phyloP scores from a whole-genome alignment of 2,329 filamentous ascomycete species.

The Dactylellina cionopaga region DNA sequence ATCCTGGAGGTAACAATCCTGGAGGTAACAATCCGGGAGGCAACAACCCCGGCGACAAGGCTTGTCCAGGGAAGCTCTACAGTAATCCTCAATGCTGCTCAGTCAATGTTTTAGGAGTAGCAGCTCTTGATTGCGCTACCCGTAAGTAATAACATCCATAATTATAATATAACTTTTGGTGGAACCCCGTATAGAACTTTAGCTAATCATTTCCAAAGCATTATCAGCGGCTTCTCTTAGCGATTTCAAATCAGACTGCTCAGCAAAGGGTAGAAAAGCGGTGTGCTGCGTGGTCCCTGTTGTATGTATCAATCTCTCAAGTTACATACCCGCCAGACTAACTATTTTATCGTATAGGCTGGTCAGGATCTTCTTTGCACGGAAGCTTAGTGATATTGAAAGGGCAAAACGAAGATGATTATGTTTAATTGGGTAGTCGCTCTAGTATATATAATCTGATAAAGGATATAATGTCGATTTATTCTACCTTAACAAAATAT shows the following conservation, averaged over 20 bases:
- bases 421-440: too few species aligned
- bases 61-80: background rate
- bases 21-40: too few species aligned
- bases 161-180: background rate
- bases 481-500: too few species aligned
- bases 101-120: background rate
- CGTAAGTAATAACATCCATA: too few species aligned
- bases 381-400: too few species aligned
- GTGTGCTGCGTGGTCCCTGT: background rate
- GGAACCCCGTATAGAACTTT: background rate
- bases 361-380: background rate
- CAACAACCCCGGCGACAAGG: too few species aligned
- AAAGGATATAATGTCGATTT: too few species aligned
- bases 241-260: background rate
- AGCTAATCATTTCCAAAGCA: background rate
- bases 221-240: background rate
- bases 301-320: background rate
- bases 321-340: too few species aligned
- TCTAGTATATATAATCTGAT: too few species aligned
- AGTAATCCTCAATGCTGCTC: slow-evolving; percentile 7
- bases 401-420: too few species aligned
- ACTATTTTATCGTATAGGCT: too few species aligned
- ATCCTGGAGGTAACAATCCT: too few species aligned
- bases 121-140: background rate
- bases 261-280: background rate